These are phyloP conservation scores for Penicillium manginii DNA, from an alignment of 495 filamentous ascomycete species.

Conservation along the genomic window DNA sequence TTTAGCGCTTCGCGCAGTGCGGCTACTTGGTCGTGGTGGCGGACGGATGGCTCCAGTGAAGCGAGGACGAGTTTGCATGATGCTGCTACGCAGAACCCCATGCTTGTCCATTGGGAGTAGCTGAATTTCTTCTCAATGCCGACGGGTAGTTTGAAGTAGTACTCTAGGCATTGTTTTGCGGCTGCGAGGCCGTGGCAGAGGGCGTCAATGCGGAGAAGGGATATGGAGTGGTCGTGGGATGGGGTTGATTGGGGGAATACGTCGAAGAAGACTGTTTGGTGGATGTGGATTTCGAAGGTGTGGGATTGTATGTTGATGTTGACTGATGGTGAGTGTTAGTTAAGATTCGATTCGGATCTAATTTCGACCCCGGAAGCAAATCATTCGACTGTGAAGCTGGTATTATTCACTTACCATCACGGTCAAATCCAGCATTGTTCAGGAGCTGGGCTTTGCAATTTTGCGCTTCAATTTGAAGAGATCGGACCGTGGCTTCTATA, in stretches of 20 bases:
- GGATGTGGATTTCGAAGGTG: slow-evolving; percentile 20
- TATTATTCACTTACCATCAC: slow-evolving; percentile 19
- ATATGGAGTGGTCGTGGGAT: slow-evolving; percentile 1
- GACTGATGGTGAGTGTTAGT: slow-evolving; percentile 10
- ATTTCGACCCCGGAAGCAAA: too few relatives aligned
- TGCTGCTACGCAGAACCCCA: slow-evolving; percentile 19
- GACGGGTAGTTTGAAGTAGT: slow-evolving; percentile 9
- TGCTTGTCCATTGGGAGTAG: slow-evolving; percentile 17
- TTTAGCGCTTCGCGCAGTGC: slow-evolving; percentile 15
- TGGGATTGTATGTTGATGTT: slow-evolving; percentile 12
- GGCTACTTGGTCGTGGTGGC: slow-evolving; percentile 16
- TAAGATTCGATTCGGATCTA: background rate
- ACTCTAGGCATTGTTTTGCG: slow-evolving; percentile 20
- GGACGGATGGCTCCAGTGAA: slow-evolving; percentile 20
- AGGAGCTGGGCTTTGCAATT: slow-evolving; percentile 18
- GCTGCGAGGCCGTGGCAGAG: slow-evolving; percentile 21
- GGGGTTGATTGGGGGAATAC: slow-evolving; percentile 4
- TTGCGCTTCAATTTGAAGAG: slow-evolving; percentile 16
- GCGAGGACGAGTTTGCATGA: slow-evolving; percentile 22
- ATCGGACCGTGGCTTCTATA: slow-evolving; percentile 15
- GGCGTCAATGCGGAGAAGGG: slow-evolving; percentile 7
- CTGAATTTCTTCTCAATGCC: slow-evolving; percentile 13
- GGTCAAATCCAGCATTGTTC: background rate
- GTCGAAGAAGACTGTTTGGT: slow-evolving; percentile 21
- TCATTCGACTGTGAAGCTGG: too few relatives aligned